Evolutionary conservation across 257 asterid species (phyloP).

Genomic region (Solanum paucissectum): DNA sequence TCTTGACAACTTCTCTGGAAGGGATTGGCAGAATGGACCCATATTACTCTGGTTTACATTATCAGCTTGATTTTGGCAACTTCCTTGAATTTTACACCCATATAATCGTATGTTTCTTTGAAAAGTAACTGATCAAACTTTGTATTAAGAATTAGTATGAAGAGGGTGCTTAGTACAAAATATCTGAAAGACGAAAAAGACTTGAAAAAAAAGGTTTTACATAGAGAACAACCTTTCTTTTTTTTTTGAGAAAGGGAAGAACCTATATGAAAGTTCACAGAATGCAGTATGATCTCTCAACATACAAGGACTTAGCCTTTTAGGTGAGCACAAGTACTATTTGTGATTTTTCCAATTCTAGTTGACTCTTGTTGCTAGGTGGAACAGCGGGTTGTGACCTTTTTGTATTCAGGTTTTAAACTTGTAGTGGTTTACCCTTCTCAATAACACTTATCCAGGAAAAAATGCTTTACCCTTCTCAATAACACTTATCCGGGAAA

Average conservation of each 20-base stretch:
- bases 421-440: neutral
- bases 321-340: neutral
- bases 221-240: neutral
- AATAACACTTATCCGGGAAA: neutral
- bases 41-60: neutral
- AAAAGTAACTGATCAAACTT: neutral
- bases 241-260: neutral
- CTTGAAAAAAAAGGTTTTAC: neutral
- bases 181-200: neutral
- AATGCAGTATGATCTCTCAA: neutral
- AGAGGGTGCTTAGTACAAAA: neutral
- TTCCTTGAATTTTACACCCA: neutral
- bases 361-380: neutral
- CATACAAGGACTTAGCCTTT: neutral
- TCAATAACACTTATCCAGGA: neutral
- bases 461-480: neutral
- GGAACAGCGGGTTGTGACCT: neutral
- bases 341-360: neutral
- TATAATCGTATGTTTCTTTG: neutral
- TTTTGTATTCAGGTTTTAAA: neutral
- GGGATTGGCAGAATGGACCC: neutral
- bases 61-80: neutral
- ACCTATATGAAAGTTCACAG: neutral
- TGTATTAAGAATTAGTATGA: neutral
- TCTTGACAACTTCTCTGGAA: neutral